Percentiles rank a stretch among this genome's conserved stretches.
phyloP scores from a whole-genome alignment of 352 stramenopile species.

The Globisporangium emineosum region DNA sequence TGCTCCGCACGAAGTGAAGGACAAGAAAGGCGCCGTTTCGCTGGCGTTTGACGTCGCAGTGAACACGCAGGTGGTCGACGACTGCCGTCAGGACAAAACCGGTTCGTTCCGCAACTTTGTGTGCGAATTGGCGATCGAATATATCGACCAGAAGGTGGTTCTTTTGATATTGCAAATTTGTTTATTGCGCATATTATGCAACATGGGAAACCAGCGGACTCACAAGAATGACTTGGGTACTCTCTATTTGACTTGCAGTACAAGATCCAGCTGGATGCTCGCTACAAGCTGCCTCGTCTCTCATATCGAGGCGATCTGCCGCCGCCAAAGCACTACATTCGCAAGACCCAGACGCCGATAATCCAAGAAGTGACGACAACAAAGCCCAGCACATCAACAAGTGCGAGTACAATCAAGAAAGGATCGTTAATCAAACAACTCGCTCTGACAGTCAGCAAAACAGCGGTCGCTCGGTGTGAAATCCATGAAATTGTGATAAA shows the following conservation, averaged over 20 bases:
- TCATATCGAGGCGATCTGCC: slow-evolving; percentile 61
- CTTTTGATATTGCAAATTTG: background rate
- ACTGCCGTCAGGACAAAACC: slow-evolving; percentile 61
- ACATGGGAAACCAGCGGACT: background rate
- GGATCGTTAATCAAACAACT: background rate
- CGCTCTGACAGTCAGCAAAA: slow-evolving; percentile 18
- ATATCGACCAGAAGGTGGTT: slow-evolving; percentile 75
- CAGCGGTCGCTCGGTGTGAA: slow-evolving; percentile 30
- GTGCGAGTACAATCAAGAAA: slow-evolving; percentile 13
- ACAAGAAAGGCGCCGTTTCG: slow-evolving; percentile 59
- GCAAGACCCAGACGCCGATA: slow-evolving; percentile 59
- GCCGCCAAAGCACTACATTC: slow-evolving; percentile 76
- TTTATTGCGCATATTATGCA: background rate
- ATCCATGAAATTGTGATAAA: slow-evolving; percentile 33
- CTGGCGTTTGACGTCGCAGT: slow-evolving; percentile 79
- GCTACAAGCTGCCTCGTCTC: slow-evolving; percentile 76
- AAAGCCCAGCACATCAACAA: slow-evolving; percentile 16
- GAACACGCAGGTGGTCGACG: slow-evolving; percentile 69
- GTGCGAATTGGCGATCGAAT: slow-evolving; percentile 77
- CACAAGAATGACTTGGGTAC: background rate
- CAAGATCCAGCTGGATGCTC: slow-evolving; percentile 68
- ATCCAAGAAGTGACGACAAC: slow-evolving; percentile 61
- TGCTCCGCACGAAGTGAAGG: slow-evolving; percentile 65
- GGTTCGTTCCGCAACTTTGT: slow-evolving; percentile 81
- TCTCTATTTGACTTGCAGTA: slow-evolving; percentile 34